Evolutionary conservation across 1,284 basidiomycete genomes (phyloP).

Genomic region (Leccinum angustisporum): DNA sequence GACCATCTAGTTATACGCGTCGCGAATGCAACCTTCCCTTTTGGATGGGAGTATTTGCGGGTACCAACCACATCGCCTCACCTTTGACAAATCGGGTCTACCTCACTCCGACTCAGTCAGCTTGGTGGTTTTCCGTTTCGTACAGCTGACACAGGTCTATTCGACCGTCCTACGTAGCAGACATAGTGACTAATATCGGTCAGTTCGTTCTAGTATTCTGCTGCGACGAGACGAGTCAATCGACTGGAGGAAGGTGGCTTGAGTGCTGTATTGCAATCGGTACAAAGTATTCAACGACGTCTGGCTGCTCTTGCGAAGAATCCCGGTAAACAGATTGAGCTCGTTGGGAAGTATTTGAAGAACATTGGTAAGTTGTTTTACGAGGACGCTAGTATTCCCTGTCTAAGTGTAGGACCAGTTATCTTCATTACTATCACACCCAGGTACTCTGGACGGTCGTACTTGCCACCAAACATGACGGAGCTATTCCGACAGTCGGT

Average conservation of each 20-base stretch:
- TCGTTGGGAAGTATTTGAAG: slow-evolving; percentile 91
- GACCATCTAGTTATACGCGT: slow-evolving; percentile 81
- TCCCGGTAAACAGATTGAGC: slow-evolving; percentile 86
- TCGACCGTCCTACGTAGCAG: slow-evolving; percentile 44
- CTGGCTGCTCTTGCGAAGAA: slow-evolving; percentile 79
- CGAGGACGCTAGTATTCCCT: slow-evolving; percentile 2
- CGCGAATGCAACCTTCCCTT: slow-evolving; percentile 92
- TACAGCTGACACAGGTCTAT: slow-evolving; percentile 90
- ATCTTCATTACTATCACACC: slow-evolving; percentile 90
- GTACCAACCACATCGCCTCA: slow-evolving; percentile 91
- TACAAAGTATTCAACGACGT: too few species aligned
- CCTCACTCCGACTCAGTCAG: slow-evolving; percentile 94
- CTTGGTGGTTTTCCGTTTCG: slow-evolving; percentile 98
- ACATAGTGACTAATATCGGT: too few species aligned
- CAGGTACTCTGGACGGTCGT: slow-evolving; percentile 87
- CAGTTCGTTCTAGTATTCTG: too few species aligned
- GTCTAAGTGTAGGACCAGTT: slow-evolving; percentile 42
- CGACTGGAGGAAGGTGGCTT: too few species aligned
- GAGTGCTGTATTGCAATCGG: too few species aligned
- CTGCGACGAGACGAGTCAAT: too few species aligned
- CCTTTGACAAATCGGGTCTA: slow-evolving; percentile 98
- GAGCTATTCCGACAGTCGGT: slow-evolving; percentile 86
- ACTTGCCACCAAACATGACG: slow-evolving; percentile 94
- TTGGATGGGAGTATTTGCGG: slow-evolving; percentile 98
- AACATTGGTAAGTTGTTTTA: slow-evolving; percentile 68